Evolutionary conservation across 768 basidiomycete genomes (phyloP).

Genomic region (Rhodosporidiobolus odoratus): DNA sequence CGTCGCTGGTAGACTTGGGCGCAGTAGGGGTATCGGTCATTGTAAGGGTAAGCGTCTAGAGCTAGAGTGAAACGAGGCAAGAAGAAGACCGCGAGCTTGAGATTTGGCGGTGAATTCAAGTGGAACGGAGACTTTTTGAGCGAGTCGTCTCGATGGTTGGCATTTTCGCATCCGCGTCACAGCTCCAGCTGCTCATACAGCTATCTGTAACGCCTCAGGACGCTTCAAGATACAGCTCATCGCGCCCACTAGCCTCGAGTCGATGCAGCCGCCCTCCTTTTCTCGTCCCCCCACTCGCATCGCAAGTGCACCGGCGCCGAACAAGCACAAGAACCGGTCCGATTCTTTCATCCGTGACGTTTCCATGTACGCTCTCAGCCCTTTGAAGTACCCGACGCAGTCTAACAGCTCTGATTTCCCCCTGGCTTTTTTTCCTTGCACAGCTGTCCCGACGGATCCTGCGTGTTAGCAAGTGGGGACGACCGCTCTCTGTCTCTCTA

Average conservation of each 20-base stretch:
- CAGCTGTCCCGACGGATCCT: conserved; percentile 73
- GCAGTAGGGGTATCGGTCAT: conserved; percentile 16
- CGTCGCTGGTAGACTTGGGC: conserved; percentile 8
- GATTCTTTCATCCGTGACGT: conserved; percentile 57
- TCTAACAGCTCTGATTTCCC: neutral
- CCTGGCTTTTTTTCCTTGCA: neutral
- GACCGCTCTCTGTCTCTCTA: conserved; percentile 61
- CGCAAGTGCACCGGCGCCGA: conserved; percentile 2
- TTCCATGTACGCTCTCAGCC: conserved; percentile 56
- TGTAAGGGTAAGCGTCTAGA: neutral
- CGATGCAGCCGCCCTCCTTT: neutral
- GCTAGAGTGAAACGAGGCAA: neutral
- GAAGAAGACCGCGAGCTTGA: neutral
- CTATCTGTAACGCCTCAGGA: too few species aligned
- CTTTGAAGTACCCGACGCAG: too few species aligned
- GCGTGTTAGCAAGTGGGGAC: conserved; percentile 65
- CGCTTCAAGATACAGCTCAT: neutral
- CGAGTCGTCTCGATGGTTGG: too few species aligned
- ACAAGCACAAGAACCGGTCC: conserved; percentile 23
- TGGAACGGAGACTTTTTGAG: too few species aligned
- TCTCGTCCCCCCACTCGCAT: neutral
- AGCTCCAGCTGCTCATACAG: too few species aligned
- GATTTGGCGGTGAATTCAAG: too few species aligned
- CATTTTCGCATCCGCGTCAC: too few species aligned
- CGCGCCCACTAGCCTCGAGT: neutral